Evolutionary conservation across 306 rosid genomes (phyloP), one percentile per base, ranked within the genome.

Genomic region (Canavalia ensiformis): DNA sequence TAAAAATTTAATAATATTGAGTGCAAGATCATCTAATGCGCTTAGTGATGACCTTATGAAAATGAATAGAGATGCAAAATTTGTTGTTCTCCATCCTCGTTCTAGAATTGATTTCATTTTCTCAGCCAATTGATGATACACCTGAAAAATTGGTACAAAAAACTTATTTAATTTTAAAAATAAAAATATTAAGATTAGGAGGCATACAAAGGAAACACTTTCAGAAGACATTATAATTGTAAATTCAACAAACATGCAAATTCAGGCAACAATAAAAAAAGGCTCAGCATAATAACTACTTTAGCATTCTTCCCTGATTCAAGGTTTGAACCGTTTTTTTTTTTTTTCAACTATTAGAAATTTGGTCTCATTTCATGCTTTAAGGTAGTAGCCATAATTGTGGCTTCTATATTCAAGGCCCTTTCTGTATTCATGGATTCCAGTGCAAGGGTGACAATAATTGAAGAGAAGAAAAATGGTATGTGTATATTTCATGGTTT

Each of bases 271-370:
- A 71, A 80, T 91, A 18, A 60, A 89, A 87, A 76, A 90, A 47
- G 80, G 98, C 99, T 46, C 98, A 95, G 98, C 83, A 86, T 95
- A 29, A 92, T 95, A 47, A 95, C 99, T 71, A 88, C 98, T 34
- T 80, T 95, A 88, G 89, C 90, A 50, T 93, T 95, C 85, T 88
- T 96, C 34, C 91, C 52, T 73, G 96, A 95, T 87, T 88, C 99
- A 87, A 93, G 99, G 99, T 95, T 50, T 74, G 83, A 79, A 70
- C 60, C 25, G 25, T 18, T 18, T 18, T 64, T 37, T 25, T 69
- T 60, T 57, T 25, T 73, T 35, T 9, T 59, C 10, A 45, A 64
- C 34, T 68, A 30, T 47, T 78, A 51, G 58, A 47, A 68, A 31
- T 60, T 70, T 77, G 50, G 31, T 47, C 57, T 46, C 70, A 59